Conservation (phyloP, 768 basidiomycete species). For the Flagelloscypha sp. region DNA sequence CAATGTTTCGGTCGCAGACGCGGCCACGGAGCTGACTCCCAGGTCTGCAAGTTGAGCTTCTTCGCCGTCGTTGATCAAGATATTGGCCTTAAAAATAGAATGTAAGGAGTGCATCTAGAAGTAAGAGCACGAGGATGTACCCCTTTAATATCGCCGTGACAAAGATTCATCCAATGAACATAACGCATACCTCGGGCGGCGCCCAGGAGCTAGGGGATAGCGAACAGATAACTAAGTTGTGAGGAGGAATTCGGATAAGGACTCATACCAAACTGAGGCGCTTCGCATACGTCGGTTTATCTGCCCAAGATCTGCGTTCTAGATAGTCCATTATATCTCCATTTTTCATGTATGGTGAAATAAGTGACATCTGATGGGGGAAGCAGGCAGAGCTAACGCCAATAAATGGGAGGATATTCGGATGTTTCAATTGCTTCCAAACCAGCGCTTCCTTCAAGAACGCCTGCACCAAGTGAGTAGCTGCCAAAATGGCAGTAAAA, state of each 20-base stretch:
- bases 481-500: too few relatives aligned
- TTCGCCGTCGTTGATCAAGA: conserved; percentile 17
- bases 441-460: conserved; percentile 12
- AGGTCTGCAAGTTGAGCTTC: conserved; percentile 21
- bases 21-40: conserved; percentile 17
- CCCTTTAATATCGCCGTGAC: conserved; percentile 27
- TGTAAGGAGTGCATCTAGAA: background rate
- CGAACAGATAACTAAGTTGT: background rate
- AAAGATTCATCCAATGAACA: conserved; percentile 17
- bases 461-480: conserved; percentile 9
- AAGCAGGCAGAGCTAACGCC: conserved; percentile 3
- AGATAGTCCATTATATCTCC: conserved; percentile 17
- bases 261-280: conserved; percentile 24
- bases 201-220: conserved; percentile 14
- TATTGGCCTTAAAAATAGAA: conserved; percentile 14
- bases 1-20: conserved; percentile 5
- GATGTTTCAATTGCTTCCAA: conserved; percentile 5
- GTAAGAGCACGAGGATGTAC: too few relatives aligned
- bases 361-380: conserved; percentile 14
- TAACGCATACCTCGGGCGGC: conserved; percentile 20
- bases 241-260: background rate
- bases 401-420: conserved; percentile 5
- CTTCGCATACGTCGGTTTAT: conserved; percentile 13
- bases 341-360: conserved; percentile 22
- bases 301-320: too few relatives aligned